These are phyloP conservation scores for Ilex aquifolium DNA, from an alignment of 257 asterid genomes.

Conservation along the genomic window DNA sequence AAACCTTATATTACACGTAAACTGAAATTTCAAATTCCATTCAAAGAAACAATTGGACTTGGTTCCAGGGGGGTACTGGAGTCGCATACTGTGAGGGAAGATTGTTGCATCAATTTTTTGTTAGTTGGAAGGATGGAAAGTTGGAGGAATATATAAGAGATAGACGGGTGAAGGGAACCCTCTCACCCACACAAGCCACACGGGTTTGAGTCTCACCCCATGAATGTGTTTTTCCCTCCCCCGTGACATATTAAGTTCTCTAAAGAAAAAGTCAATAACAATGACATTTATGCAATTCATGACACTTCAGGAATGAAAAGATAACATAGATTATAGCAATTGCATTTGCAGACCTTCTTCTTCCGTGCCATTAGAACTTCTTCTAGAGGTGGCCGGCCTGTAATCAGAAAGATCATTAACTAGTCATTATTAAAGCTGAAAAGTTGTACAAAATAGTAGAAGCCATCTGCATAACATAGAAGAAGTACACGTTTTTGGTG, in stretches of 20 bases:
- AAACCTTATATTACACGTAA: too few relatives aligned
- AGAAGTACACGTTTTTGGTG: background rate
- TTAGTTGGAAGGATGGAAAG: too few relatives aligned
- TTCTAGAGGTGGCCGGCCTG: conserved; percentile 87
- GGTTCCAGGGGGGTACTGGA: too few relatives aligned
- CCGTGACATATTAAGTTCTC: too few relatives aligned
- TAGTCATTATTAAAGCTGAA: too few relatives aligned
- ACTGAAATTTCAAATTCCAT: too few relatives aligned
- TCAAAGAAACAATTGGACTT: too few relatives aligned
- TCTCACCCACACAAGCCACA: background rate
- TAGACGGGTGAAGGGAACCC: background rate
- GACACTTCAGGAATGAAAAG: background rate
- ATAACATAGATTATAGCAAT: background rate
- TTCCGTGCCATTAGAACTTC: conserved; percentile 67
- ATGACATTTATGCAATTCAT: background rate
- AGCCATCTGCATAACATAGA: background rate
- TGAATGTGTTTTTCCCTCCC: background rate
- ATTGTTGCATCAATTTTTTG: too few relatives aligned
- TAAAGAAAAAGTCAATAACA: background rate
- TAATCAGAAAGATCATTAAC: background rate
- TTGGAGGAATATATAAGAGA: too few relatives aligned
- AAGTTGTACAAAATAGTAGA: background rate
- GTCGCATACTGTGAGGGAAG: too few relatives aligned
- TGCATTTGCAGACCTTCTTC: conserved; percentile 52
- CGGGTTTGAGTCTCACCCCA: background rate